Evolutionary conservation across 129 eudicot genomes (phyloP).

Genomic region (Artemisia argyi): DNA sequence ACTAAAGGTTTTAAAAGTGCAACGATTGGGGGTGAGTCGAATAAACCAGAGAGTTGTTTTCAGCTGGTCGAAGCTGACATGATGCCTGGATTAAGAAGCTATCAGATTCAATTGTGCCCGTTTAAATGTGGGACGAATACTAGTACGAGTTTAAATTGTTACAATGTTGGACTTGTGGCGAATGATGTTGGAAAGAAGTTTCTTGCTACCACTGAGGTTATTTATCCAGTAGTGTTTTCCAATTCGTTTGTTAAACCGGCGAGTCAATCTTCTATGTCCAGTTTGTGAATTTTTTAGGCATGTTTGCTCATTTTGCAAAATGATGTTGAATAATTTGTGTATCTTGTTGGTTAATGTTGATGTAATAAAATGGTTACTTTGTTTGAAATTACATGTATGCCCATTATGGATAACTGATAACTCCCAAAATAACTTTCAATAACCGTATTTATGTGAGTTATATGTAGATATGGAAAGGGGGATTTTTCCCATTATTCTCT

Average conservation of each 20-base stretch:
- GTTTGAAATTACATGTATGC: too few relatives aligned
- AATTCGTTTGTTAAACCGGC: constrained; percentile 6
- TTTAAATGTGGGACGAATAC: constrained; percentile 29
- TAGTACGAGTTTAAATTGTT: constrained; percentile 18
- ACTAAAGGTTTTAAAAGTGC: neutral
- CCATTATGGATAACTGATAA: too few relatives aligned
- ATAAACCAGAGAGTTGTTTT: constrained; percentile 32
- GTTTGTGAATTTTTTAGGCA: too few relatives aligned
- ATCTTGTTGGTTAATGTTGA: too few relatives aligned
- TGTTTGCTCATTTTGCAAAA: too few relatives aligned
- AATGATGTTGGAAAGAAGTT: constrained; percentile 6
- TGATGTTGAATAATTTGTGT: too few relatives aligned
- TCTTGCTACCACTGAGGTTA: constrained; percentile 26
- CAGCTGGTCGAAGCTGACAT: constrained; percentile 33
- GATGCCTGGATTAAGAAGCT: constrained; percentile 35
- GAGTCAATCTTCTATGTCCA: too few relatives aligned
- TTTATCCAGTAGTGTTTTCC: constrained; percentile 25
- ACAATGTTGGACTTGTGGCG: constrained; percentile 21
- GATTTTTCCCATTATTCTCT: too few relatives aligned
- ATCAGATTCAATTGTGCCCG: constrained; percentile 34
- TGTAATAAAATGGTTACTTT: too few relatives aligned
- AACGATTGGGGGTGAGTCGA: constrained; percentile 14
- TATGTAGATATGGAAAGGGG: too few relatives aligned
- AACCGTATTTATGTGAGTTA: too few relatives aligned
- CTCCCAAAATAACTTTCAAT: too few relatives aligned